phyloP scores from a whole-genome alignment of 2,329 filamentous ascomycete genomes.

The Juglanconis sp. region DNA sequence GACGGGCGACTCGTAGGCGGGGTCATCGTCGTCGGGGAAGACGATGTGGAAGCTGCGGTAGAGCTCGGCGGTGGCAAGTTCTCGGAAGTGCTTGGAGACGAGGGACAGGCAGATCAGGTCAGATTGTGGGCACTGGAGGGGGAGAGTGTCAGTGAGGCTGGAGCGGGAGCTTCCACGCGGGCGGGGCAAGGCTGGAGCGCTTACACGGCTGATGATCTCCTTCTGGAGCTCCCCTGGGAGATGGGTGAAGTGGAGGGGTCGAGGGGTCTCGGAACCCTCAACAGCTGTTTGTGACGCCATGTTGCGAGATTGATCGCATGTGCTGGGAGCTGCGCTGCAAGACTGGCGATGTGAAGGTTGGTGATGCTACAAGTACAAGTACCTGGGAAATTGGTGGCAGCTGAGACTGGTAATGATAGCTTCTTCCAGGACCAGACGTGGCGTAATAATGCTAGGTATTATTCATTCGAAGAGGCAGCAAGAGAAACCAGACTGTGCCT shows the following conservation, averaged over 20 bases:
- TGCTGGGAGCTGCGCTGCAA: background rate
- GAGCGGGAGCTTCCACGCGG: background rate
- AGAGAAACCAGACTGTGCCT: too few relatives aligned
- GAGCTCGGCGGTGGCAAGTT: conserved; percentile 54
- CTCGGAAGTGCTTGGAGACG: conserved; percentile 55
- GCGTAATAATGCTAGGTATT: too few relatives aligned
- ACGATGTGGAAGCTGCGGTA: conserved; percentile 60
- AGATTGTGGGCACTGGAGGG: conserved; percentile 43
- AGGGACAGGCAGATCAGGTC: conserved; percentile 58
- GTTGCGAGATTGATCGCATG: background rate
- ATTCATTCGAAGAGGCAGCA: too few relatives aligned
- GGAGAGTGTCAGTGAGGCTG: conserved; percentile 15
- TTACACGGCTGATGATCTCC: conserved; percentile 46
- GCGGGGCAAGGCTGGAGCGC: conserved; percentile 19
- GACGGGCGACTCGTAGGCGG: conserved; percentile 48
- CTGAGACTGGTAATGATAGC: too few relatives aligned
- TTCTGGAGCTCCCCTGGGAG: conserved; percentile 47
- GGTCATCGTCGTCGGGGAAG: conserved; percentile 58
- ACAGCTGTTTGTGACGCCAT: conserved; percentile 14
- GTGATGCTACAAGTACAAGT: background rate
- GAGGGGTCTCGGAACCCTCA: conserved; percentile 20
- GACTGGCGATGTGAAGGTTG: background rate
- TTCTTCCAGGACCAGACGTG: too few relatives aligned
- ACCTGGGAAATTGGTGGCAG: too few relatives aligned
- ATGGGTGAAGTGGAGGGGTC: conserved; percentile 34